Evolutionary conservation across 78 protist species (phyloP).

Genomic region (Dictyostelium capitatum): DNA sequence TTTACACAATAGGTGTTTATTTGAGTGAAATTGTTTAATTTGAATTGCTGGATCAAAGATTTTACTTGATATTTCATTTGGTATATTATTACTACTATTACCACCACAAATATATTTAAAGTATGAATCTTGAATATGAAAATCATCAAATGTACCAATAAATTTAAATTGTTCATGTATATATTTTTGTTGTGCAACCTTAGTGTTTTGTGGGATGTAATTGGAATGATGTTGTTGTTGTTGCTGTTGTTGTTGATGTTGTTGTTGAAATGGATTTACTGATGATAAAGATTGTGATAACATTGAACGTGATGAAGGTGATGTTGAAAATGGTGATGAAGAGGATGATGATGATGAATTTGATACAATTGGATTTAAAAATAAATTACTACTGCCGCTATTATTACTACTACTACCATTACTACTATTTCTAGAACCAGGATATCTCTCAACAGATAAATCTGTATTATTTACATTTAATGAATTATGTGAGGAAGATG

Average conservation of each 20-base stretch:
- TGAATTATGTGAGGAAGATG: background rate
- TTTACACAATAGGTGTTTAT: constrained; percentile 33
- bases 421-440: background rate
- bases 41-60: constrained; percentile 4
- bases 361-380: background rate
- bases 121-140: constrained; percentile 20
- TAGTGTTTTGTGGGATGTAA: background rate
- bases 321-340: background rate
- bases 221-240: background rate
- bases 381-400: background rate
- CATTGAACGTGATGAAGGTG: background rate
- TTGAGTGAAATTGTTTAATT: constrained; percentile 49
- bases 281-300: background rate
- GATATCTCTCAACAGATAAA: constrained; percentile 39
- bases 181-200: constrained; percentile 7
- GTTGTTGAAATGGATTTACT: background rate
- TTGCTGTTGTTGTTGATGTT: background rate
- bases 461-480: background rate
- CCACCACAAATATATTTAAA: constrained; percentile 1
- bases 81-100: background rate
- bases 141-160: constrained; percentile 33
- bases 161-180: constrained; percentile 60
- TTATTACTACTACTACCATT: background rate
- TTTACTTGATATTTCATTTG: background rate
- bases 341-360: background rate